Evolutionary conservation across 768 basidiomycete genomes (phyloP), one percentile per base, ranked within the genome.

Genomic region (Russula compacta): DNA sequence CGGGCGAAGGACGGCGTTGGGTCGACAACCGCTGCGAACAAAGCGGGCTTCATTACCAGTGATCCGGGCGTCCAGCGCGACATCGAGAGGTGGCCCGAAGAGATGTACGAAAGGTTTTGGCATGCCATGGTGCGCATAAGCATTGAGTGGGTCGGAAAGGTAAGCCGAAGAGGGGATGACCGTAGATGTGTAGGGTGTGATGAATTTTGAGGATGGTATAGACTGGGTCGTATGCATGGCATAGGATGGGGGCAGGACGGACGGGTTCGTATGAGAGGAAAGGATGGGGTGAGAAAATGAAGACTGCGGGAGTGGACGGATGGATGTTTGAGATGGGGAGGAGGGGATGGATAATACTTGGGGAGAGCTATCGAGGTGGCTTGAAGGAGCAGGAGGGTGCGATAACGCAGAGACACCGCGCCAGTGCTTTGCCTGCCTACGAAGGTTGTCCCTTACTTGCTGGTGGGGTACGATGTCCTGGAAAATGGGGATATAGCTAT

Each of bases 31-130:
- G 44, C 75, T 80, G 48, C 85, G 73, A 2, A 84, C 83, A 69
- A 84, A 92, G 29, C 84, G 75, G 7, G 75, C 78, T 58, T 84
- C 76, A 59, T 79, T 80, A 5, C 92, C 91, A 0, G 80, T 80
- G 15, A 81, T 76, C n/a, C 94, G 73, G 2, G 88, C 79, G 65
- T 98, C 94, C 32, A 98, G 75, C 1, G 88, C 86, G 6, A 95
- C 69, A 61, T 85, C 85, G 53, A 93, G 76, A 0, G 91, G 92
- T 0, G 83, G 83, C 0, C 86, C 88, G 2, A 97, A 70, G 14
- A 89, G 77, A 62, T 91, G 87, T 0, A 95, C 92, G 64, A 83
- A 85, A 0, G 87, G 87, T 69, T 92, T 93, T 36, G 91, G 88
- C 74, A 87, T 81, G 10, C 93, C 92, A 17, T 85, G 77, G 63